Evolutionary conservation across 805 yeast species (phyloP).

Genomic region (Candida anglica): DNA sequence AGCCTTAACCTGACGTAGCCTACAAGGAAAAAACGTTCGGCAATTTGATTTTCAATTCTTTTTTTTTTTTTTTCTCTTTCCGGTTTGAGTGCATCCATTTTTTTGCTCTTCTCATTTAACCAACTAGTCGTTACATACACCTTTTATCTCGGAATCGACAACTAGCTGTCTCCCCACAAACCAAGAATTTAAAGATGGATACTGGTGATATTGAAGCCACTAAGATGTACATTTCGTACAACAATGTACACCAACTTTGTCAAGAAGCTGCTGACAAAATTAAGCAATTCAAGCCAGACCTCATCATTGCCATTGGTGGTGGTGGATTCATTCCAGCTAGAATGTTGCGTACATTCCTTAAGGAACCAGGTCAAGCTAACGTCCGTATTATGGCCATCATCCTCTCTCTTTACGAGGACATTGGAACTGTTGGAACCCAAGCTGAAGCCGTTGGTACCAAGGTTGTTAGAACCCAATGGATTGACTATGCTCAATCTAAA

Average conservation of each 20-base stretch:
- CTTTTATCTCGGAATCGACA: too few species aligned
- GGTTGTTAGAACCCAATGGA: conserved; percentile 81
- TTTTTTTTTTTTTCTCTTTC: not conserved
- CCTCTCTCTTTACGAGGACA: conserved; percentile 83
- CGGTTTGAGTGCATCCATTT: too few species aligned
- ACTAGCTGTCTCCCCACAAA: too few species aligned
- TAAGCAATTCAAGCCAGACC: conserved; percentile 75
- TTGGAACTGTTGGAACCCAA: conserved; percentile 54
- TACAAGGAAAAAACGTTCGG: not conserved
- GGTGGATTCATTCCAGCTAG: conserved; percentile 98
- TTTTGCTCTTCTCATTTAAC: too few species aligned
- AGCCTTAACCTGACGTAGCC: too few species aligned
- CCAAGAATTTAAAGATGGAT: conserved; percentile 10
- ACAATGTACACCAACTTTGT: conserved; percentile 74
- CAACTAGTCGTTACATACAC: too few species aligned
- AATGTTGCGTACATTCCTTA: conserved; percentile 87
- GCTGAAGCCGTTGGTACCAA: conserved; percentile 55
- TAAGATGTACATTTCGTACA: conserved; percentile 75
- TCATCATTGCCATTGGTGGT: conserved; percentile 94
- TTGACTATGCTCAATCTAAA: conserved; percentile 66
- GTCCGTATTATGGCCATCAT: conserved; percentile 94
- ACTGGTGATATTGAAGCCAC: conserved; percentile 17
- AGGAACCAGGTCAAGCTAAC: conserved; percentile 82
- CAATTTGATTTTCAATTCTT: not conserved
- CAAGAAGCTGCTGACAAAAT: conserved; percentile 59